phyloP scores from a whole-genome alignment of 371 early-diverging fungal species.

The Syncephalastrum racemosum region DNA sequence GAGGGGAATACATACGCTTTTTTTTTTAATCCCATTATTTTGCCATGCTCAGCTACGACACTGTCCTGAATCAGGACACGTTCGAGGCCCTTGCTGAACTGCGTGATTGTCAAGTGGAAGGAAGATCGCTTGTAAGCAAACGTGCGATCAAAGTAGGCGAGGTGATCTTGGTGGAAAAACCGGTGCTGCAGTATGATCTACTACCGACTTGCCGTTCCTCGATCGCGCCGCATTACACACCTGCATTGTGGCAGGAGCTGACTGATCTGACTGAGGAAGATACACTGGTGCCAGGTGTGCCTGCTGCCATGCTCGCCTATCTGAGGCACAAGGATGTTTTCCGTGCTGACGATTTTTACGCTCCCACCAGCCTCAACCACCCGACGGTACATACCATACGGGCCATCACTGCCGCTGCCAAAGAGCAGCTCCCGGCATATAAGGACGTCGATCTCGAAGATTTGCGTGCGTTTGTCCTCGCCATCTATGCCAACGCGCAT shows the following conservation, averaged over 20 bases:
- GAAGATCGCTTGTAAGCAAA: constrained; percentile 39
- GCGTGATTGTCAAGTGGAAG: constrained; percentile 30
- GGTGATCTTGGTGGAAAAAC: constrained; percentile 38
- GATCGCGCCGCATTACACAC: constrained; percentile 39
- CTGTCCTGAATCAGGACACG: constrained; percentile 35
- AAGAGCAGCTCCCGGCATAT: constrained; percentile 22
- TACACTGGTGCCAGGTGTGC: constrained; percentile 43
- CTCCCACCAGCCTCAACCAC: constrained; percentile 30
- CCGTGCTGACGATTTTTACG: constrained; percentile 24
- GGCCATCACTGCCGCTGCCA: constrained; percentile 11
- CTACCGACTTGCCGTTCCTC: constrained; percentile 43
- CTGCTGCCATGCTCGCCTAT: constrained; percentile 51
- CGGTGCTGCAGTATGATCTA: constrained; percentile 34
- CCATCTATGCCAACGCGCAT: constrained; percentile 53
- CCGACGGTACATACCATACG: constrained; percentile 30
- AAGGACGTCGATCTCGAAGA: constrained; percentile 24
- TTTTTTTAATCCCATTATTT: not conserved
- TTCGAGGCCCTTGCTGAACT: constrained; percentile 30
- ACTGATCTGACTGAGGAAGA: constrained; percentile 19
- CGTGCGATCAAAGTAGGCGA: constrained; percentile 30
- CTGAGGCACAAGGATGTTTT: constrained; percentile 33
- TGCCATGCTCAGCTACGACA: constrained; percentile 6
- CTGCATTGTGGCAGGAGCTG: constrained; percentile 33
- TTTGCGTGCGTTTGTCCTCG: constrained; percentile 37
- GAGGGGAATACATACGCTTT: not conserved